Base-by-base conservation (phyloP, 179 eudicot genomes). In the Beta macrorhiza region DNA sequence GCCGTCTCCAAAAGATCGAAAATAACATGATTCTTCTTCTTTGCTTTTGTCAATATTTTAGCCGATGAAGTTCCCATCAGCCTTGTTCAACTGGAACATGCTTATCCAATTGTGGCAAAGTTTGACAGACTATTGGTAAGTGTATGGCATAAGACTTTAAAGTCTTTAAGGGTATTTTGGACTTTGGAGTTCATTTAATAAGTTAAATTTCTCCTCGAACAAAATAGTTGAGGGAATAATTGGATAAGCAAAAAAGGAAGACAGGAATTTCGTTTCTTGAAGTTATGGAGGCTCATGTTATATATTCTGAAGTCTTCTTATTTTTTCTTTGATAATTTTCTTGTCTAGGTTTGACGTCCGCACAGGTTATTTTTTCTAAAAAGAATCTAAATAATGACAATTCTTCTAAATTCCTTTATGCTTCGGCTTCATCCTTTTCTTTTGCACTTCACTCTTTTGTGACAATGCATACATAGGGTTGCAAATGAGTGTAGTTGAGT, bases 51-150 rank as follows among this genome's bases (percentile, higher is more conserved):
- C 62, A 69, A 45, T 79, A 29, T 42, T 78, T 13, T 67, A 80
- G 85, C 76, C 49, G 86, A 80, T 32, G 85, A 80, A 58, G 74
- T 69, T 44, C 79, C 87, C 80, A 83, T 78, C 71, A 76, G 69
- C 68, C 86, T 86, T 82, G 82, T 80, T 83, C 92, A 82, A 56
- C 71, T 89, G 92, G 90, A 85, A 85, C 88, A 88, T 77, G 84
- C 86, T 79, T 86, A 88, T 84, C 92, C 93, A 5, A 79, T 85
- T 78, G 79, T 80, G 70, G 88, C 89, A 63, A 93, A 91, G 84
- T 90, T 97, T 83, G 93, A 89, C 87, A 84, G 95, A 80, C 82
- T 97, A 81, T 79, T 97, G 95, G 99, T 97, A 91, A 90, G 94
- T 79, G 72, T 74, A 45, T 51, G 15, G 71, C 42, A 72, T 42